Conservation (phyloP, 805 yeast genomes). For the Tetrapisispora taiwanensis region DNA sequence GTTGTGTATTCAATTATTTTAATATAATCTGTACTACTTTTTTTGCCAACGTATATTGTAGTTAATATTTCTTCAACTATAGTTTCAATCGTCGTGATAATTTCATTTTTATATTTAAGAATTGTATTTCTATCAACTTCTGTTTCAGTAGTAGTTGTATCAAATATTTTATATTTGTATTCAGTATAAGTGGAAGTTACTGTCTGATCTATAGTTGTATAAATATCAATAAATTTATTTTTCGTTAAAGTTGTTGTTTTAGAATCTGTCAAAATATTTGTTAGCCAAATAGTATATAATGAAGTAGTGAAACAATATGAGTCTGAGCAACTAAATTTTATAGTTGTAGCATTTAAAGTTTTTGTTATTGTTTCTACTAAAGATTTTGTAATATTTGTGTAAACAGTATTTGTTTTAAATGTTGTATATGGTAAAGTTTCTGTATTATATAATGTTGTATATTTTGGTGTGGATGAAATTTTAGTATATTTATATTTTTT, state of each 20-base stretch:
- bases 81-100: not conserved
- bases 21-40: not conserved
- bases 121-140: not conserved
- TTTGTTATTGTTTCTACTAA: not conserved
- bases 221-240: not conserved
- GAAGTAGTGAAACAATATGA: not conserved
- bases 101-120: not conserved
- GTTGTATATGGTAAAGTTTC: not conserved
- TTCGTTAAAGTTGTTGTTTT: not conserved
- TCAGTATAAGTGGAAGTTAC: not conserved
- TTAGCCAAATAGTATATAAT: not conserved
- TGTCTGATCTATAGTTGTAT: not conserved
- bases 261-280: not conserved
- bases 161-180: not conserved
- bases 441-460: not conserved
- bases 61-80: not conserved
- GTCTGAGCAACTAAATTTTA: not conserved
- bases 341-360: not conserved
- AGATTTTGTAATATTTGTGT: not conserved
- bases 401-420: not conserved
- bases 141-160: not conserved
- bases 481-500: not conserved
- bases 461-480: not conserved
- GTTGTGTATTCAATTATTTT: not conserved
- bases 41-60: not conserved